Conservation (phyloP, 768 basidiomycete genomes). For the Erythrobasidium yunnanense region DNA sequence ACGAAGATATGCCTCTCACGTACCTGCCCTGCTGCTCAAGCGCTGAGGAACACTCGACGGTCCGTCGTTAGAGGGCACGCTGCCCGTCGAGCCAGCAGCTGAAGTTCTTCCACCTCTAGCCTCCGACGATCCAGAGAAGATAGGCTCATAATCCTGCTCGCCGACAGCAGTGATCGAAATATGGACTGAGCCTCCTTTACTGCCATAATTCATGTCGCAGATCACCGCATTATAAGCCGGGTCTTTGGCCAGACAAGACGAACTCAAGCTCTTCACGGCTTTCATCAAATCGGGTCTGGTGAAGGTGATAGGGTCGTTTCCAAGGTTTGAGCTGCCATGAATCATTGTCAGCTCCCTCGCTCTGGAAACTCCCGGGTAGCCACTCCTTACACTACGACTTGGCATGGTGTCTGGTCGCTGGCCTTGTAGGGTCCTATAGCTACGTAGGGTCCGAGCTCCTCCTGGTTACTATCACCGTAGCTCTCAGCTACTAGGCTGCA, state of each 20-base stretch:
- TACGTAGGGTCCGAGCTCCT: neutral
- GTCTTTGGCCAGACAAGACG: neutral
- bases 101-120: neutral
- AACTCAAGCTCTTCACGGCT: neutral
- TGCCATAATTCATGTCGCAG: neutral
- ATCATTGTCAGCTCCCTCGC: neutral
- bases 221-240: neutral
- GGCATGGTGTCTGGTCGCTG: neutral
- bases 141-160: neutral
- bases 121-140: neutral
- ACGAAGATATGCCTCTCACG: too few relatives aligned
- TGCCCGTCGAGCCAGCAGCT: neutral
- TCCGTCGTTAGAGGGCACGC: too few relatives aligned
- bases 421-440: neutral
- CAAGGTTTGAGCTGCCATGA: neutral
- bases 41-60: too few relatives aligned
- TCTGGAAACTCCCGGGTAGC: too few relatives aligned
- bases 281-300: neutral
- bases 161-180: neutral
- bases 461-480: neutral
- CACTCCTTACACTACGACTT: neutral
- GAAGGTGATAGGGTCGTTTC: neutral
- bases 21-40: too few relatives aligned
- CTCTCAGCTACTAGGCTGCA: neutral
- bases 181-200: neutral